A percentile compares a stretch with the other conserved stretches of the same genome.
These are phyloP conservation scores for Phytomonas sp. DNA, from an alignment of 208 protist genomes.

Conservation along the genomic window DNA sequence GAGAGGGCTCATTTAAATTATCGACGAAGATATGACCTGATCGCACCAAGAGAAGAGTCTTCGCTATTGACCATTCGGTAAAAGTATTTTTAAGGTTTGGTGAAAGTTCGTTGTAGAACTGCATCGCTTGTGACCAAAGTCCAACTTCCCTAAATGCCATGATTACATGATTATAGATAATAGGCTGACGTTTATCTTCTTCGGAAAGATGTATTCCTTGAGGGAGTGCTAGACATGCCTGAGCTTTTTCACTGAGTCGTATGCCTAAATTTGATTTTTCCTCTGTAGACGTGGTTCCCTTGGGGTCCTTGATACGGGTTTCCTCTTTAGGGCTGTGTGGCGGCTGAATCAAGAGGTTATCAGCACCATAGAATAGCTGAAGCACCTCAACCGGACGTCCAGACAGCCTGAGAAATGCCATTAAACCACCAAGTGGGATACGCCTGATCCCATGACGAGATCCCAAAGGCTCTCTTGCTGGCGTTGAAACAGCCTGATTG, in stretches of 20 bases:
- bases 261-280: background rate
- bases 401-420: background rate
- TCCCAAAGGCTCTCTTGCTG: background rate
- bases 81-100: background rate
- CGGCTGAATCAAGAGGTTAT: background rate
- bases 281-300: background rate
- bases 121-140: conserved; percentile 18
- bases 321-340: background rate
- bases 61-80: background rate
- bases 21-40: background rate
- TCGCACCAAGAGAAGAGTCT: background rate
- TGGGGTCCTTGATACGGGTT: background rate
- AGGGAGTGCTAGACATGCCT: background rate
- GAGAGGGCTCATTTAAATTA: background rate
- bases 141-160: conserved; percentile 24
- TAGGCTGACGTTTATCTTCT: conserved; percentile 13
- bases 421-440: background rate
- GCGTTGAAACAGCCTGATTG: background rate
- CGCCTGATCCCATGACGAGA: background rate
- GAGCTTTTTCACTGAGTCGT: background rate
- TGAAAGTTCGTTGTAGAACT: conserved; percentile 17
- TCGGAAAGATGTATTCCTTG: background rate
- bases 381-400: background rate
- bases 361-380: background rate
- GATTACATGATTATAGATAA: conserved; percentile 40